Conservation (phyloP, 2,329 filamentous ascomycete genomes). For the Xylariaceae sp. region DNA sequence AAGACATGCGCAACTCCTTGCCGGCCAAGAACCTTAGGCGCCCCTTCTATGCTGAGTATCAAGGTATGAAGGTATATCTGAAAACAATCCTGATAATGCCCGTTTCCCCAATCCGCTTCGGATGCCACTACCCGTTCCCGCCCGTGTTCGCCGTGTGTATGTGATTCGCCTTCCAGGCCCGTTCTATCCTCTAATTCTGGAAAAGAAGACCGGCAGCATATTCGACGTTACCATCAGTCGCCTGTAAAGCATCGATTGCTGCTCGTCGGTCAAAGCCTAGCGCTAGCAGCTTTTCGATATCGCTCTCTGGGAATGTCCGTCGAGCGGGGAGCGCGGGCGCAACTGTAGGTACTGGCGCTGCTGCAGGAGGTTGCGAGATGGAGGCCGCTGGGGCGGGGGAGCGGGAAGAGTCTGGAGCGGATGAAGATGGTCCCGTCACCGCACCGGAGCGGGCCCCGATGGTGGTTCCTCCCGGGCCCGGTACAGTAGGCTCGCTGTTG, state of each 20-base stretch:
- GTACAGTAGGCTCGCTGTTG: slow-evolving; percentile 74
- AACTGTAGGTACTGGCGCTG: slow-evolving; percentile 2
- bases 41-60: slow-evolving; percentile 15
- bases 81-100: slow-evolving; percentile 7
- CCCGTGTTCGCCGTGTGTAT: slow-evolving; percentile 3
- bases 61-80: slow-evolving; percentile 9
- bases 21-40: slow-evolving; percentile 9
- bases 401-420: slow-evolving; percentile 23
- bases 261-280: slow-evolving; percentile 72
- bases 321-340: slow-evolving; percentile 22
- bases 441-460: slow-evolving; percentile 81
- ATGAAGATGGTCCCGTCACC: slow-evolving; percentile 49
- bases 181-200: slow-evolving; percentile 34
- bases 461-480: slow-evolving; percentile 80
- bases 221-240: slow-evolving; percentile 80
- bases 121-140: slow-evolving; percentile 6
- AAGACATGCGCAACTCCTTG: background rate
- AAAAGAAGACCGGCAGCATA: slow-evolving; percentile 79
- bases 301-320: slow-evolving; percentile 50
- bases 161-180: background rate
- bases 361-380: slow-evolving; percentile 26
- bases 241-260: slow-evolving; percentile 74
- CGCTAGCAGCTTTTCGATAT: slow-evolving; percentile 68
- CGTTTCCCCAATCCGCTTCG: slow-evolving; percentile 3
- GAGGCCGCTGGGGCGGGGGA: slow-evolving; percentile 27